Evolutionary conservation across 495 filamentous ascomycete genomes (phyloP).

Genomic region (Lindgomyces ingoldianus): DNA sequence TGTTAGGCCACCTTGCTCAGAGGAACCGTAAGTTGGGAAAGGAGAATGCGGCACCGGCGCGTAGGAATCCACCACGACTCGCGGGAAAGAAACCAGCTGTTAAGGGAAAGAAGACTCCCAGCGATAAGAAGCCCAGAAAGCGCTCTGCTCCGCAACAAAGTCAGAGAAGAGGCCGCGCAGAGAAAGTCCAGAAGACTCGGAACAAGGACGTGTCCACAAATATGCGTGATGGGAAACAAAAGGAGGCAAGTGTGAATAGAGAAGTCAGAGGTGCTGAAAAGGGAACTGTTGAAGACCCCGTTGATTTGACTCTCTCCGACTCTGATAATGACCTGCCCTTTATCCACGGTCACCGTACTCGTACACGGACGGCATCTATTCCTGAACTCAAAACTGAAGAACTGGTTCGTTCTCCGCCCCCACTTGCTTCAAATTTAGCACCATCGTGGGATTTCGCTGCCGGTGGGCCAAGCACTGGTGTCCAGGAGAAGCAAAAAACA

Average conservation of each 20-base stretch:
- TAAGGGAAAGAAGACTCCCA: neutral
- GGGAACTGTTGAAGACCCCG: neutral
- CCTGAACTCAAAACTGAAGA: neutral
- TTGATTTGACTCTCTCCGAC: slow-evolving; percentile 2
- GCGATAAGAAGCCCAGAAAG: neutral
- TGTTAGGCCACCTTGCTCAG: no score
- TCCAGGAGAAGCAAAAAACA: slow-evolving; percentile 1
- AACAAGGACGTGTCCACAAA: neutral
- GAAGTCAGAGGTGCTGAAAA: neutral
- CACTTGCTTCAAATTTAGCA: neutral
- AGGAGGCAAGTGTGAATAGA: neutral
- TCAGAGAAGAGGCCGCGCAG: neutral
- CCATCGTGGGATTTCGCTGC: neutral
- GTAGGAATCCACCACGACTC: neutral
- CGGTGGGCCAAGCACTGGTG: neutral
- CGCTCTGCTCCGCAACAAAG: neutral
- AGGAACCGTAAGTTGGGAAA: no score
- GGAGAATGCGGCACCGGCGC: neutral
- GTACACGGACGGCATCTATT: neutral
- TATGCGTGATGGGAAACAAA: neutral
- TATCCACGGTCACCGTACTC: neutral
- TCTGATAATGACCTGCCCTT: neutral
- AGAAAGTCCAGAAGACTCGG: neutral
- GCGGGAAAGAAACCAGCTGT: neutral
- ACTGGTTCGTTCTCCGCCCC: neutral